phyloP scores from a whole-genome alignment of 2,329 filamentous ascomycete genomes.

The Setomelanomma holmii region DNA sequence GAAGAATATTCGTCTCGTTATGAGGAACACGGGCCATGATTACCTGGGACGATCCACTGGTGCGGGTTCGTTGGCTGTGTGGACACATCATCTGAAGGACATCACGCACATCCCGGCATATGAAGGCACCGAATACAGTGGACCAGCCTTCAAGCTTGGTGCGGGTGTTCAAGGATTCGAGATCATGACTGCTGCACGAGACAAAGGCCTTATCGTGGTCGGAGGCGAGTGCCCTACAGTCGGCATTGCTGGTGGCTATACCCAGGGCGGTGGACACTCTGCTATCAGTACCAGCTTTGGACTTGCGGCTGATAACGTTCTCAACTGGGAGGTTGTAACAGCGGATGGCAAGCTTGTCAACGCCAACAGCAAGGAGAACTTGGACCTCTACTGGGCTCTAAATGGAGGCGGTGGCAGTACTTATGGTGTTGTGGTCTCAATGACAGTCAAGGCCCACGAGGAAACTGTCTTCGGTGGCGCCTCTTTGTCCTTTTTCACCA shows the following conservation, averaged over 20 bases:
- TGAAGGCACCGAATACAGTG: constrained; percentile 17
- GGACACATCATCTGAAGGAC: constrained; percentile 31
- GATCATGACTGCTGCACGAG: constrained; percentile 23
- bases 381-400: constrained; percentile 38
- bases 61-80: constrained; percentile 23
- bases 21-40: constrained; percentile 41
- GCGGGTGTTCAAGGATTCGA: constrained; percentile 36
- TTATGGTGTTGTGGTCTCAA: constrained; percentile 30
- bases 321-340: constrained; percentile 32
- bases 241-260: constrained; percentile 49
- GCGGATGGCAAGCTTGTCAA: constrained; percentile 25
- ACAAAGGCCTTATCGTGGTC: constrained; percentile 22
- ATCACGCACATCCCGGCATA: constrained; percentile 21
- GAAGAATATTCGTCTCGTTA: constrained; percentile 35
- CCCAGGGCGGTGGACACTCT: constrained; percentile 58
- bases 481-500: constrained; percentile 17
- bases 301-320: constrained; percentile 33
- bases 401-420: constrained; percentile 37
- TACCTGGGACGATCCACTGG: constrained; percentile 28
- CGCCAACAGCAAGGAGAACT: constrained; percentile 20
- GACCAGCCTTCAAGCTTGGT: constrained; percentile 29
- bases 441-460: constrained; percentile 29
- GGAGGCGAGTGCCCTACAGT: constrained; percentile 51
- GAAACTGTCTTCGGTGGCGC: constrained; percentile 23
- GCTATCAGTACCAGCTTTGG: constrained; percentile 56